A percentile compares a stretch with the other conserved stretches of the same genome.
Evolutionary conservation across 2,329 filamentous ascomycete species (phyloP).

Genomic region (Fusarium sp.): DNA sequence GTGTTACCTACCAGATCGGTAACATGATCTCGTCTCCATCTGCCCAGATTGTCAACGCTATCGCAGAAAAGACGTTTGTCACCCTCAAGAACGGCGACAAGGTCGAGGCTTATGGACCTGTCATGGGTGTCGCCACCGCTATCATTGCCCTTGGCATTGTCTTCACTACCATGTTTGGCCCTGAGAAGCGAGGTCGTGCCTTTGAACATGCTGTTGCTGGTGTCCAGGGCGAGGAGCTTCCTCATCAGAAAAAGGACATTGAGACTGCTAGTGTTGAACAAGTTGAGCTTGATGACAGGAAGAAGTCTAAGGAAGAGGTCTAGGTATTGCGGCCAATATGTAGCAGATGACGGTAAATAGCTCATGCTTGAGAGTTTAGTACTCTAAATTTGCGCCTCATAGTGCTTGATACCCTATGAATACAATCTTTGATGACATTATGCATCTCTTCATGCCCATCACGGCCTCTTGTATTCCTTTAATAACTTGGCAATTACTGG

Average conservation of each 20-base stretch:
- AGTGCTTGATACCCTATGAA: conserved; percentile 14
- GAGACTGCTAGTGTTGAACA: conserved; percentile 49
- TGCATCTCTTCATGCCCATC: background rate
- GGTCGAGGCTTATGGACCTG: conserved; percentile 80
- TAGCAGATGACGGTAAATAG: background rate
- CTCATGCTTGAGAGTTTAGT: background rate
- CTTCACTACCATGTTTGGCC: conserved; percentile 77
- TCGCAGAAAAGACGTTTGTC: conserved; percentile 75
- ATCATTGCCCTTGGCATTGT: conserved; percentile 81
- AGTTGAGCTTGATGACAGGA: conserved; percentile 42
- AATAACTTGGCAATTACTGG: background rate
- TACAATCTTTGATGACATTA: background rate
- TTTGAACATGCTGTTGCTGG: conserved; percentile 73
- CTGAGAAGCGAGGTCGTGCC: conserved; percentile 79
- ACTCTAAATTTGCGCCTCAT: background rate
- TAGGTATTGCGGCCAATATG: background rate
- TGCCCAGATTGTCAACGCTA: conserved; percentile 83
- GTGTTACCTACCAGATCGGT: conserved; percentile 80
- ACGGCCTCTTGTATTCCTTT: background rate
- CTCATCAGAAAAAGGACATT: conserved; percentile 48
- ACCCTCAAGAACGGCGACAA: conserved; percentile 66
- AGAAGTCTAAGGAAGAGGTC: conserved; percentile 29
- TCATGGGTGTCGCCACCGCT: conserved; percentile 82
- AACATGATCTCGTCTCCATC: conserved; percentile 82
- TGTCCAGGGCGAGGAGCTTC: conserved; percentile 43